Conservation (phyloP, 2,329 filamentous ascomycete species). For the Phyllosticta capitalensis region DNA sequence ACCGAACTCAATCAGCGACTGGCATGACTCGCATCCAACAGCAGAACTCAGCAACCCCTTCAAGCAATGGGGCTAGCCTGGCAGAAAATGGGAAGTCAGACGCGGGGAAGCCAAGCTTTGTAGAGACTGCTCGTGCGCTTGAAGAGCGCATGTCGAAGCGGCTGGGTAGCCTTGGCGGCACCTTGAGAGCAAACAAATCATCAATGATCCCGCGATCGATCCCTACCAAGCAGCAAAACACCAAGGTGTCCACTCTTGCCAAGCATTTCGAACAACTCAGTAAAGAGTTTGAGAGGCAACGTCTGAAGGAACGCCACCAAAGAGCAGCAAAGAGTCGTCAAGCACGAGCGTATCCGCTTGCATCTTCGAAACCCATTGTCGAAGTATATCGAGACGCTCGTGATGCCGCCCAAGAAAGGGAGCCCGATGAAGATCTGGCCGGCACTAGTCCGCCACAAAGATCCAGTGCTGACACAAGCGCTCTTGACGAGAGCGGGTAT, state of each 20-base stretch:
- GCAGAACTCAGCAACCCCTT: not conserved
- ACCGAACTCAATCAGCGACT: slow-evolving; percentile 25
- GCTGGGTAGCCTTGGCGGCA: slow-evolving; percentile 47
- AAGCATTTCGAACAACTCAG: slow-evolving; percentile 96
- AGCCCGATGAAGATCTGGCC: slow-evolving; percentile 53
- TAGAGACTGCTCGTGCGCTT: slow-evolving; percentile 30
- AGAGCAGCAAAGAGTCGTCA: slow-evolving; percentile 66
- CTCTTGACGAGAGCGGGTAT: slow-evolving; percentile 25
- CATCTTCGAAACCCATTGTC: slow-evolving; percentile 89
- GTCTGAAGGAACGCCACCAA: slow-evolving; percentile 74
- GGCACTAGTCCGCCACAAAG: slow-evolving; percentile 21
- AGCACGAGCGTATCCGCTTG: slow-evolving; percentile 76
- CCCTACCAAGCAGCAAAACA: slow-evolving; percentile 56
- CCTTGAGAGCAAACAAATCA: slow-evolving; percentile 50
- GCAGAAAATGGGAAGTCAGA: slow-evolving; percentile 15
- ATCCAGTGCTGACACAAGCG: slow-evolving; percentile 28
- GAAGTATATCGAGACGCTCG: slow-evolving; percentile 92
- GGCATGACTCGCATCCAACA: slow-evolving; percentile 7
- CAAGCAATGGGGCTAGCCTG: not conserved
- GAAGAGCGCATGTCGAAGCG: slow-evolving; percentile 75
- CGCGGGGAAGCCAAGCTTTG: slow-evolving; percentile 19
- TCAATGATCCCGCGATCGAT: slow-evolving; percentile 87
- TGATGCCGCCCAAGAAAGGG: slow-evolving; percentile 79
- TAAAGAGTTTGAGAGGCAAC: slow-evolving; percentile 91
- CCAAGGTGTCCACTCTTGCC: slow-evolving; percentile 82